phyloP scores from a whole-genome alignment of 768 basidiomycete species.

The Pulveroboletus ravenelii region DNA sequence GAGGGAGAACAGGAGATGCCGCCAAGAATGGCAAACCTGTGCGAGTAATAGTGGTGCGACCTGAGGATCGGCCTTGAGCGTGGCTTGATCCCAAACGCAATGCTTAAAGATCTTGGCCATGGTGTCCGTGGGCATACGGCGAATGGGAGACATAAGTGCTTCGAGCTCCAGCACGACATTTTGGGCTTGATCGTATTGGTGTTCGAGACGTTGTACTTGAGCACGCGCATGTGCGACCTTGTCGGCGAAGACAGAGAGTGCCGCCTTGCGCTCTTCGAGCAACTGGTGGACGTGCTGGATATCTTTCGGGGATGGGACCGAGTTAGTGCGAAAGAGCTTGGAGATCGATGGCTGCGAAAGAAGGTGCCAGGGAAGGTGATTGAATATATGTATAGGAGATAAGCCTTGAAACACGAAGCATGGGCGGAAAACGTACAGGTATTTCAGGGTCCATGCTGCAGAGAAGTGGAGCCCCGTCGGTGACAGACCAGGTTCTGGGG shows the following conservation, averaged over 20 bases:
- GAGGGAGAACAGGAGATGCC: constrained; percentile 27
- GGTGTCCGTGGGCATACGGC: constrained; percentile 31
- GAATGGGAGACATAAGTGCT: constrained; percentile 27
- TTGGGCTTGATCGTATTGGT: constrained; percentile 2
- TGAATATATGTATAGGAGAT: background rate
- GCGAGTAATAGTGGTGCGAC: constrained; percentile 23
- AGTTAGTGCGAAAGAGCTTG: constrained; percentile 27
- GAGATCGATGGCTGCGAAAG: constrained; percentile 25
- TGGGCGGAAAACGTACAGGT: constrained; percentile 18
- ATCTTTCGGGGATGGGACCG: constrained; percentile 25
- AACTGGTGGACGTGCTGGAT: constrained; percentile 10
- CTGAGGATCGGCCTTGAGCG: constrained; percentile 8
- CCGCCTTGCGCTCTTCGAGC: constrained; percentile 13
- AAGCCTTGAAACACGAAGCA: background rate
- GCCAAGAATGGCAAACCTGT: constrained; percentile 31
- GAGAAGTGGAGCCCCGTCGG: background rate
- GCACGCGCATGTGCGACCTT: constrained; percentile 23
- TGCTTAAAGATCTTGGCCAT: constrained; percentile 25
- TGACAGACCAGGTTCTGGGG: no score
- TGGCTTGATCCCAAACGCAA: constrained; percentile 12
- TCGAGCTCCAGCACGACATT: constrained; percentile 23
- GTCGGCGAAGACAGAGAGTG: constrained; percentile 11
- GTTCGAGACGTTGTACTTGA: constrained; percentile 18
- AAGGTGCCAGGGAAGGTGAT: background rate
- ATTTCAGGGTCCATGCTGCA: constrained; percentile 16